Evolutionary conservation across 371 early-diverging fungal species (phyloP).

Genomic region (Amoeboaphelidium protococcarum): DNA sequence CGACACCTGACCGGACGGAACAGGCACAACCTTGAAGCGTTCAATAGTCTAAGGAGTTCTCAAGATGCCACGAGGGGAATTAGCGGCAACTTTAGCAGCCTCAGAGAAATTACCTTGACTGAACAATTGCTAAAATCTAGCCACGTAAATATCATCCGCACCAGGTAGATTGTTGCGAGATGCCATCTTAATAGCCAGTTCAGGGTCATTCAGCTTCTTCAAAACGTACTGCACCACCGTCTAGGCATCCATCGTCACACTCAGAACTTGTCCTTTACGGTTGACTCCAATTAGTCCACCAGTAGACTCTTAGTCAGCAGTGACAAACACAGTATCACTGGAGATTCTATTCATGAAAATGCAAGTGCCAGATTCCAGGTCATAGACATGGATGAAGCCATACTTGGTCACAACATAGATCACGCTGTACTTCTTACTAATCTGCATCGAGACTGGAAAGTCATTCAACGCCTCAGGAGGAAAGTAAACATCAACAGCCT

Average conservation of each 20-base stretch:
- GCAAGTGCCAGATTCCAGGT: constrained; percentile 69
- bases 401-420: constrained; percentile 84
- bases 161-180: constrained; percentile 74
- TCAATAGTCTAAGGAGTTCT: constrained; percentile 85
- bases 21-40: constrained; percentile 59
- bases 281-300: constrained; percentile 83
- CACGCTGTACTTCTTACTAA: constrained; percentile 63
- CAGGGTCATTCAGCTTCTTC: constrained; percentile 47
- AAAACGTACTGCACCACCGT: constrained; percentile 70
- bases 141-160: constrained; percentile 68
- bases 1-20: constrained; percentile 47
- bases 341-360: constrained; percentile 89
- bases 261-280: constrained; percentile 83
- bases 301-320: constrained; percentile 59
- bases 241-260: constrained; percentile 64
- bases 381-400: constrained; percentile 90
- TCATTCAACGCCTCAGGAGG: constrained; percentile 76
- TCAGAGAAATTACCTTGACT: constrained; percentile 47
- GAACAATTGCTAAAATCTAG: constrained; percentile 61
- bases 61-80: constrained; percentile 77
- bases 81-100: constrained; percentile 87
- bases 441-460: constrained; percentile 92
- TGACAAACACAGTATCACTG: constrained; percentile 86
- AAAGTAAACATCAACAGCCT: constrained; percentile 75
- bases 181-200: constrained; percentile 68